Conservation (phyloP, 441 rosid genomes). For the Kokia cookei region DNA sequence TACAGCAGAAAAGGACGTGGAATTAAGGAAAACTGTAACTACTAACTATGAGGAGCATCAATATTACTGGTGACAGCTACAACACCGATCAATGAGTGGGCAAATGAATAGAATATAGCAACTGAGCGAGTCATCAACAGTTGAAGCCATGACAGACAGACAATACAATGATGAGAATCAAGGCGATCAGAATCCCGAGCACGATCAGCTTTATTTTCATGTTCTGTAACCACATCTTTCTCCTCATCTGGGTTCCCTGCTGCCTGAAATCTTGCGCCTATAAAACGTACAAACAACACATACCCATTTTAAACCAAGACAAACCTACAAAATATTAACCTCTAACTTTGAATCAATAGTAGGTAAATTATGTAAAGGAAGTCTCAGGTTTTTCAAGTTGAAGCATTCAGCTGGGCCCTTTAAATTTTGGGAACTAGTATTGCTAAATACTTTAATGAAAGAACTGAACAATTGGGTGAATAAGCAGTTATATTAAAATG, state of each 20-base stretch:
- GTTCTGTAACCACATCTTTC: slow-evolving; percentile 52
- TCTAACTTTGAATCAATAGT: background rate
- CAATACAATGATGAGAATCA: slow-evolving; percentile 40
- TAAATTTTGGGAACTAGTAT: background rate
- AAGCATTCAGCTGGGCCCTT: background rate
- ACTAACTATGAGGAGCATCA: background rate
- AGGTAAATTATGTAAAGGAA: background rate
- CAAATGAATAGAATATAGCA: too few relatives aligned
- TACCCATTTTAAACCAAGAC: background rate
- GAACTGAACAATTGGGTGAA: background rate
- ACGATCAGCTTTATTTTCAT: slow-evolving; percentile 48
- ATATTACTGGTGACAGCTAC: background rate
- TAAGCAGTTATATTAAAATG: background rate
- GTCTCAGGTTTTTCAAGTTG: background rate
- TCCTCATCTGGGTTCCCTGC: slow-evolving; percentile 38
- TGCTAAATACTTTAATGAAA: background rate
- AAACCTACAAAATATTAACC: background rate
- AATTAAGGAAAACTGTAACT: background rate
- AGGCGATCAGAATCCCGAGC: slow-evolving; percentile 29
- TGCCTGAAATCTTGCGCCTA: slow-evolving; percentile 54
- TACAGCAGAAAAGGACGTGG: slow-evolving; percentile 7
- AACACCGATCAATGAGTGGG: background rate
- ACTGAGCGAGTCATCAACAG: slow-evolving; percentile 8
- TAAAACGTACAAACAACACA: background rate
- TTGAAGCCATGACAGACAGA: slow-evolving; percentile 27